These are phyloP conservation scores for Apostasia shenzhenica DNA, from an alignment of 106 monocot genomes.

Conservation along the genomic window DNA sequence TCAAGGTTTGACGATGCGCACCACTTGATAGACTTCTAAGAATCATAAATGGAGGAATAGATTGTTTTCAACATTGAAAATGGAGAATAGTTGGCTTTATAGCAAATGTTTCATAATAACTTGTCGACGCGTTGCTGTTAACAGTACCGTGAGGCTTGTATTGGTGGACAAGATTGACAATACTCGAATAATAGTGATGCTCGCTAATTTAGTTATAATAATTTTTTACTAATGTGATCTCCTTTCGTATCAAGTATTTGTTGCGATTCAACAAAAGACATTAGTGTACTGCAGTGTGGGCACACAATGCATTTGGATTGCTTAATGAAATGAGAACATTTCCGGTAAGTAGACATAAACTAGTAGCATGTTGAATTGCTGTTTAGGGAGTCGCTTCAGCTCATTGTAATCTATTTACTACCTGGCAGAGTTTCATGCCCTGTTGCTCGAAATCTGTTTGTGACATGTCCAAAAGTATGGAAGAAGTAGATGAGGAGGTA, in stretches of 20 bases:
- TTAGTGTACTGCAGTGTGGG: conserved; percentile 51
- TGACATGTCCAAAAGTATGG: conserved; percentile 77
- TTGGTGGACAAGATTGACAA: too few species aligned
- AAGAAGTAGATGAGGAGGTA: conserved; percentile 76
- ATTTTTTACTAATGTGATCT: neutral
- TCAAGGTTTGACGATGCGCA: too few species aligned
- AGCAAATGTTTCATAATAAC: too few species aligned
- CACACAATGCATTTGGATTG: conserved; percentile 70
- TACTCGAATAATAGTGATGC: too few species aligned
- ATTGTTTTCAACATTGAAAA: too few species aligned
- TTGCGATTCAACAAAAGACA: conserved; percentile 58
- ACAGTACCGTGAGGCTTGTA: too few species aligned
- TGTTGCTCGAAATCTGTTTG: conserved; percentile 65
- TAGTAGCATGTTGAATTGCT: neutral
- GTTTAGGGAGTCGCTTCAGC: neutral
- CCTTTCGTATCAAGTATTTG: conserved; percentile 28
- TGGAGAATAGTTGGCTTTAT: too few species aligned
- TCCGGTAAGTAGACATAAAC: conserved; percentile 34
- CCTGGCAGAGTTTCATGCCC: conserved; percentile 68
- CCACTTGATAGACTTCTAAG: too few species aligned
- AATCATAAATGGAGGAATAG: too few species aligned
- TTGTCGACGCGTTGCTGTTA: too few species aligned
- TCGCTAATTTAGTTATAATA: neutral
- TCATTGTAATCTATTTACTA: neutral
- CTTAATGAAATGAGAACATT: conserved; percentile 72